Conservation (phyloP, 257 asterid genomes). For the Solanum infundibuliforme region DNA sequence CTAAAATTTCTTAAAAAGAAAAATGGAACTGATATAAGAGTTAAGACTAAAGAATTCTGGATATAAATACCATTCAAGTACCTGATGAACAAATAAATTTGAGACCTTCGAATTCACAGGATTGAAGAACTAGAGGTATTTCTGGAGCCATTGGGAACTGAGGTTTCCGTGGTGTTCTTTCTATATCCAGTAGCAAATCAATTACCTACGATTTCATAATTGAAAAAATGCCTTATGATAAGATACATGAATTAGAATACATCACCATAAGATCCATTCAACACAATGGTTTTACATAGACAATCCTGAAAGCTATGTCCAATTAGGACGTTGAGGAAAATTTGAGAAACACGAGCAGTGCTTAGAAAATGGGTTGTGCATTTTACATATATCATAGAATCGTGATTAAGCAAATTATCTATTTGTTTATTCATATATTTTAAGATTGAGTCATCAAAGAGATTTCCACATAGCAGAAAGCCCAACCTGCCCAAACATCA, state of each 20-base stretch:
- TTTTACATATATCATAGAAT: background rate
- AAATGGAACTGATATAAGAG: background rate
- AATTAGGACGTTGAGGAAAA: background rate
- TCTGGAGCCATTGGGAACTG: slow-evolving; percentile 87
- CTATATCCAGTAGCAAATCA: slow-evolving; percentile 58
- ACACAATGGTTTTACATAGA: background rate
- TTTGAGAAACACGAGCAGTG: background rate
- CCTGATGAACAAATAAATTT: slow-evolving; percentile 76
- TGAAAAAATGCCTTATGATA: background rate
- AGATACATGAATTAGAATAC: background rate
- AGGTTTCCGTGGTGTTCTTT: slow-evolving; percentile 76
- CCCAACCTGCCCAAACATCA: background rate
- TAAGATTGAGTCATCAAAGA: background rate
- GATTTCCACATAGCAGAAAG: background rate
- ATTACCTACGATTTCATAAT: slow-evolving; percentile 37
- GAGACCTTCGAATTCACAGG: slow-evolving; percentile 84
- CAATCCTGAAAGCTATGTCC: background rate
- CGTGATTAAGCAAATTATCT: background rate
- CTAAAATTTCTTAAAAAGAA: background rate
- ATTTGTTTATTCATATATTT: background rate
- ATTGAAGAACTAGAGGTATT: slow-evolving; percentile 82
- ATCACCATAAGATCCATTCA: background rate
- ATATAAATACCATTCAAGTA: slow-evolving; percentile 11
- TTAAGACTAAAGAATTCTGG: background rate
- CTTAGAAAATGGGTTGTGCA: background rate